These are phyloP conservation scores for Dictyostelium firmibasis DNA, from an alignment of 78 protist species.

Conservation along the genomic window DNA sequence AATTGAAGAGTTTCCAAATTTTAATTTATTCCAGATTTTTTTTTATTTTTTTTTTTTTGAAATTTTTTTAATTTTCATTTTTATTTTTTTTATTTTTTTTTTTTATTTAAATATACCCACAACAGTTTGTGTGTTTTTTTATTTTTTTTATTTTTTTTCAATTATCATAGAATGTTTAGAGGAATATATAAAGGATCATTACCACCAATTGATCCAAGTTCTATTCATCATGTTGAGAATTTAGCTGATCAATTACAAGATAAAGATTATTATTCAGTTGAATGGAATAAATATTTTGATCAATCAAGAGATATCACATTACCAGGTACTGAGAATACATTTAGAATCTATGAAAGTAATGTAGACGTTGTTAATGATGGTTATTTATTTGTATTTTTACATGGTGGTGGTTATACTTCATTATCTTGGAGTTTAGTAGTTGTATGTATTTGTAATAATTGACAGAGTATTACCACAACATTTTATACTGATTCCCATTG, in stretches of 20 bases:
- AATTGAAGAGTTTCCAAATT: too few relatives aligned
- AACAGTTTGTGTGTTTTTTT: neutral
- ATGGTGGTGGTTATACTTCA: slow-evolving; percentile 81
- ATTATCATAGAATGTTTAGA: slow-evolving; percentile 19
- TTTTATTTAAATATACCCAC: neutral
- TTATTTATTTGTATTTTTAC: slow-evolving; percentile 39
- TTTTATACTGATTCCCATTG: too few relatives aligned
- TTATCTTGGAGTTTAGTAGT: slow-evolving; percentile 61
- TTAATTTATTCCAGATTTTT: neutral
- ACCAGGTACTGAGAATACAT: slow-evolving; percentile 7
- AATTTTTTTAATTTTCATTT: neutral
- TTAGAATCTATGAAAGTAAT: slow-evolving; percentile 59
- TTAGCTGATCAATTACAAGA: neutral
- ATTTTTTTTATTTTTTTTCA: neutral
- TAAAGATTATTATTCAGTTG: neutral
- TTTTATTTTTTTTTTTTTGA: neutral
- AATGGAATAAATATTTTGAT: slow-evolving; percentile 65
- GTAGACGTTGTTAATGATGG: neutral
- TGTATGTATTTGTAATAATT: slow-evolving; percentile 14
- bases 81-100: neutral
- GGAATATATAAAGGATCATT: slow-evolving; percentile 40
- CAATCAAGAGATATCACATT: slow-evolving; percentile 13
- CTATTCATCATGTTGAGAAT: neutral
- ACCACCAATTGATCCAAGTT: slow-evolving; percentile 62
- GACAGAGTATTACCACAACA: too few relatives aligned